These are phyloP conservation scores for Penicillium arizonense DNA, from an alignment of 495 filamentous ascomycete species.

Conservation along the genomic window DNA sequence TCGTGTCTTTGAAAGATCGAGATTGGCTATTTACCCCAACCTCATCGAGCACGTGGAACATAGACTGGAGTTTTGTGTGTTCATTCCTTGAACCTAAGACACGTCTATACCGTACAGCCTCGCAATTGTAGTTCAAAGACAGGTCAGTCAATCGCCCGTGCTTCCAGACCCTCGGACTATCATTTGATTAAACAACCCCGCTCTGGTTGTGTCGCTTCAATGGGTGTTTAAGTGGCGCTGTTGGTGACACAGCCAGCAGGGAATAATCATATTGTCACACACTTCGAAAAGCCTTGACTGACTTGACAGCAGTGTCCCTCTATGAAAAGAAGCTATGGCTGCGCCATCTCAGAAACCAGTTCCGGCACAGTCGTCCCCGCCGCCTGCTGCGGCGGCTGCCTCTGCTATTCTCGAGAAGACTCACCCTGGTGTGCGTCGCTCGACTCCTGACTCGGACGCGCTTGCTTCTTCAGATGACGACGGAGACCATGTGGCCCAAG, in stretches of 20 bases:
- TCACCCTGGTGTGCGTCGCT: constrained; percentile 63
- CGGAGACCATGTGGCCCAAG: constrained; percentile 48
- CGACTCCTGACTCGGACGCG: constrained; percentile 91
- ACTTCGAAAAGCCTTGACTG: neutral
- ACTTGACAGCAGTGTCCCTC: constrained; percentile 1
- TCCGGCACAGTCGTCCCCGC: constrained; percentile 22
- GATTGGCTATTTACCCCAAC: constrained; percentile 5
- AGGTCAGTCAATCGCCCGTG: constrained; percentile 10
- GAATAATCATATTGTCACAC: constrained; percentile 3
- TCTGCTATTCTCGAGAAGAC: constrained; percentile 70
- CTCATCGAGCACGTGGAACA: constrained; percentile 13
- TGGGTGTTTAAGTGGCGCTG: constrained; percentile 6
- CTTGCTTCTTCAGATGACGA: constrained; percentile 93
- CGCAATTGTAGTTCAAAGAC: neutral
- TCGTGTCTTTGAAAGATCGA: constrained; percentile 12
- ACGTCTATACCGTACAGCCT: constrained; percentile 8
- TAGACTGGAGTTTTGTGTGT: constrained; percentile 23
- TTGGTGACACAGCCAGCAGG: constrained; percentile 3
- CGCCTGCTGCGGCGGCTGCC: constrained; percentile 41
- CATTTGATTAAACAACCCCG: constrained; percentile 1
- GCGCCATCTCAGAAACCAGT: constrained; percentile 25
- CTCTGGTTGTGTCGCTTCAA: constrained; percentile 9
- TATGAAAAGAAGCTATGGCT: constrained; percentile 31
- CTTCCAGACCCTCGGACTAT: neutral
- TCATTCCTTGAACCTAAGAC: neutral